These are phyloP conservation scores for Hypoxylon crocopeplum DNA, from an alignment of 495 filamentous ascomycete genomes.

Conservation along the genomic window DNA sequence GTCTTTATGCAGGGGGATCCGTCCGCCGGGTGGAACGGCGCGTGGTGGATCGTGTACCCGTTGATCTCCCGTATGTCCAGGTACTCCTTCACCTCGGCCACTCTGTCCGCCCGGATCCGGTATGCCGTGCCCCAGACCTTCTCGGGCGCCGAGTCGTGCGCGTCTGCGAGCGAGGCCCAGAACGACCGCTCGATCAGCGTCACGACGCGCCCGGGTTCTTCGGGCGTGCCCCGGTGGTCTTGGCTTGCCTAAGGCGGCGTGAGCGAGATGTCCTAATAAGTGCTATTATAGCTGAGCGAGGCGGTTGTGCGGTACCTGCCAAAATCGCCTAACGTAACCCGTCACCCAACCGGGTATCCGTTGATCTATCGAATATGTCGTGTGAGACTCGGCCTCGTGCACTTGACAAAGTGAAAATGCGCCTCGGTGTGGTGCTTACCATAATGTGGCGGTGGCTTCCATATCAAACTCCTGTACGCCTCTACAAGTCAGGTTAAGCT, in stretches of 20 bases:
- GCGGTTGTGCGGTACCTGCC: slow-evolving; percentile 73
- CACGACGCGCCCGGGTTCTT: slow-evolving; percentile 86
- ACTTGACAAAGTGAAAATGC: background rate
- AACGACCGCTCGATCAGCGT: slow-evolving; percentile 84
- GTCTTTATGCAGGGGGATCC: slow-evolving; percentile 53
- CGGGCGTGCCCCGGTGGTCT: slow-evolving; percentile 93
- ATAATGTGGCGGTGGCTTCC: slow-evolving; percentile 96
- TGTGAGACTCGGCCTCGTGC: slow-evolving; percentile 27
- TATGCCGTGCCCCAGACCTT: slow-evolving; percentile 92
- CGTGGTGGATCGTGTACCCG: slow-evolving; percentile 90
- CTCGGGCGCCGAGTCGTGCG: slow-evolving; percentile 63
- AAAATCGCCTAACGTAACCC: slow-evolving; percentile 95
- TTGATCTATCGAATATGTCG: slow-evolving; percentile 62
- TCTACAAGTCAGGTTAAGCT: slow-evolving; percentile 31
- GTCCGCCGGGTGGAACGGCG: slow-evolving; percentile 72
- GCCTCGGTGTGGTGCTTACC: slow-evolving; percentile 62
- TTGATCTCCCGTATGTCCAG: slow-evolving; percentile 98
- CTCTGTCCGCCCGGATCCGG: slow-evolving; percentile 75
- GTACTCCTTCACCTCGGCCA: slow-evolving; percentile 83
- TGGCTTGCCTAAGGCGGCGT: no score
- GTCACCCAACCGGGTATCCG: slow-evolving; percentile 89
- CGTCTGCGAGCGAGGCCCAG: slow-evolving; percentile 82
- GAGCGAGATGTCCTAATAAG: no score
- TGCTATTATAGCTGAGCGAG: background rate
- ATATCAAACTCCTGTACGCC: slow-evolving; percentile 86